Percentiles rank a stretch among this genome's conserved stretches.
phyloP scores from a whole-genome alignment of 176 grass and related monocot species.

The Chrysopogon serrulatus region DNA sequence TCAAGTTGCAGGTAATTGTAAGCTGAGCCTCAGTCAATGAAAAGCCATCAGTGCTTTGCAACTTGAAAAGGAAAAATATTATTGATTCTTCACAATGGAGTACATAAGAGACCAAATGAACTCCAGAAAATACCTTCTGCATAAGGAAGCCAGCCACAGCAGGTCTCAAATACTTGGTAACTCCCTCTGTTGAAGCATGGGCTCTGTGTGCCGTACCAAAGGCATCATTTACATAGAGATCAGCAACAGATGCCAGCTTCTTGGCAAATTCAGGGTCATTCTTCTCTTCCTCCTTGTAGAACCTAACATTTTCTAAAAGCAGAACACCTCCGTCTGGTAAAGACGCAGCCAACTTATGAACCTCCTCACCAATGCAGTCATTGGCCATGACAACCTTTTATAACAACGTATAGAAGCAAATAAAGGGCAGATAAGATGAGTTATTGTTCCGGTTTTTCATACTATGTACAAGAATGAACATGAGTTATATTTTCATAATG shows the following conservation, averaged over 20 bases:
- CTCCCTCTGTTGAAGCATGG: conserved; percentile 89
- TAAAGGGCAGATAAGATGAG: background rate
- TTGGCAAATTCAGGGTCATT: conserved; percentile 58
- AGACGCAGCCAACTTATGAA: conserved; percentile 38
- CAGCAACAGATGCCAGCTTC: conserved; percentile 66
- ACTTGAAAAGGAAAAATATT: background rate
- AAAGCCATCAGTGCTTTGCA: background rate
- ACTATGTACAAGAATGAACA: background rate
- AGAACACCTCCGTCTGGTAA: conserved; percentile 77
- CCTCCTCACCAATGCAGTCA: conserved; percentile 65
- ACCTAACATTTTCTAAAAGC: conserved; percentile 85
- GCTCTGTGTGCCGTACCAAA: conserved; percentile 75
- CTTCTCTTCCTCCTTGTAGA: conserved; percentile 75
- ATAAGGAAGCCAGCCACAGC: conserved; percentile 88
- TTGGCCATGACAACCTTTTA: conserved; percentile 65
- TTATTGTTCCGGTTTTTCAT: background rate
- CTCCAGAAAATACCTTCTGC: conserved; percentile 58
- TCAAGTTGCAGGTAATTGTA: background rate
- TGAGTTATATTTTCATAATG: background rate
- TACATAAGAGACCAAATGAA: background rate
- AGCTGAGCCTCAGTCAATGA: background rate
- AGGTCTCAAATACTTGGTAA: conserved; percentile 76
- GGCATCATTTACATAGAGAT: conserved; percentile 76
- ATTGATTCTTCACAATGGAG: background rate
- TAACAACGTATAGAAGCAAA: background rate